Evolutionary conservation across 371 early-diverging fungal species (phyloP).

Genomic region (Syncephalis plumigaleata): DNA sequence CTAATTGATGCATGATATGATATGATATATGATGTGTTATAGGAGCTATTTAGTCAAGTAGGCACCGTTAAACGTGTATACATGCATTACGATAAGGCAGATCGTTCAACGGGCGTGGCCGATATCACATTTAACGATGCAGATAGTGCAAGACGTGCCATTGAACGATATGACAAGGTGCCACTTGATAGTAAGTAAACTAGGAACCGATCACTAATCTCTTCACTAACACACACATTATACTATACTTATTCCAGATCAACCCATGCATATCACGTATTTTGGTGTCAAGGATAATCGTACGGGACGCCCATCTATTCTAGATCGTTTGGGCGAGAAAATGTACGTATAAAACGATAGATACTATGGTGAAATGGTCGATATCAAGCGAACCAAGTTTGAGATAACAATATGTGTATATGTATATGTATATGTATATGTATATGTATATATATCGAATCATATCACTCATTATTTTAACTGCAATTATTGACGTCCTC

Average conservation of each 20-base stretch:
- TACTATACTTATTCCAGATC: not conserved
- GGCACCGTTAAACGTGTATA: slow-evolving; percentile 25
- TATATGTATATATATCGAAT: too few species aligned
- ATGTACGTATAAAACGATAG: slow-evolving; percentile 2
- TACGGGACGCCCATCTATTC: not conserved
- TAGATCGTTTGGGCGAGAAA: slow-evolving; percentile 2
- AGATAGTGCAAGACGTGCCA: slow-evolving; percentile 28
- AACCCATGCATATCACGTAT: not conserved
- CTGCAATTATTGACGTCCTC: too few species aligned
- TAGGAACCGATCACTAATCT: not conserved
- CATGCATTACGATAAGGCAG: slow-evolving; percentile 33
- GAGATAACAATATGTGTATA: too few species aligned
- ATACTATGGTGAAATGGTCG: slow-evolving; percentile 1
- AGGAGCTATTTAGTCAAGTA: slow-evolving; percentile 34
- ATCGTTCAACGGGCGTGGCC: slow-evolving; percentile 43
- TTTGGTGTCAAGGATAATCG: not conserved
- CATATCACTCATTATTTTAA: too few species aligned
- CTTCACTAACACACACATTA: not conserved
- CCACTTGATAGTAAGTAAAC: slow-evolving; percentile 33
- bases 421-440: too few species aligned
- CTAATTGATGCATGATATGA: not conserved
- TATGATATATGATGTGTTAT: not conserved
- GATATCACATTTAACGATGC: slow-evolving; percentile 28
- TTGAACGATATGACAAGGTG: slow-evolving; percentile 31
- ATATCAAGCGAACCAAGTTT: too few species aligned